These are phyloP conservation scores for Populus hybrid DNA, from an alignment of 441 rosid species.

Conservation along the genomic window DNA sequence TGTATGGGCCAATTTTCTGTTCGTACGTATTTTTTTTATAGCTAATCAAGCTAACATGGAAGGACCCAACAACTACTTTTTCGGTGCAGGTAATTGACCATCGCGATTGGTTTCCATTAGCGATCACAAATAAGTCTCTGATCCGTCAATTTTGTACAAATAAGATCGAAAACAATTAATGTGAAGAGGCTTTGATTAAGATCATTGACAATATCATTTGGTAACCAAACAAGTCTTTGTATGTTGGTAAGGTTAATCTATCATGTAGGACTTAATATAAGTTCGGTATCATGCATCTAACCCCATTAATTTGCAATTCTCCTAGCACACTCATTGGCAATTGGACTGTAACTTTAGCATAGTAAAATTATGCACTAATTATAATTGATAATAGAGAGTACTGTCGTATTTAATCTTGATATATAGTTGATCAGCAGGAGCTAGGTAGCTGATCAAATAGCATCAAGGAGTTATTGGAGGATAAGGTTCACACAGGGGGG, in stretches of 20 bases:
- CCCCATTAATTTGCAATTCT: slow-evolving; percentile 9
- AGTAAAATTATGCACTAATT: neutral
- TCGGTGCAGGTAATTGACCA: slow-evolving; percentile 9
- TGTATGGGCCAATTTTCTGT: neutral
- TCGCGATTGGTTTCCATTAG: neutral
- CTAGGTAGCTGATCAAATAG: neutral
- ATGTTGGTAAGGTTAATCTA: neutral
- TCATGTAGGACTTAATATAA: slow-evolving; percentile 6
- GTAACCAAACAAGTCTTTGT: slow-evolving; percentile 8
- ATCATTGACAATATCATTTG: neutral
- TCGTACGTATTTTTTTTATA: neutral
- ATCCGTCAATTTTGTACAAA: neutral
- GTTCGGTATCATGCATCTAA: slow-evolving; percentile 15
- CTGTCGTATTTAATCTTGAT: neutral
- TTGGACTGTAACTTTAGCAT: neutral
- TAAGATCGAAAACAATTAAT: neutral
- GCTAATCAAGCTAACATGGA: neutral
- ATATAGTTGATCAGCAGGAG: no score
- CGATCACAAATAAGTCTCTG: neutral
- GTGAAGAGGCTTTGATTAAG: neutral
- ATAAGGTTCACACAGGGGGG: neutral
- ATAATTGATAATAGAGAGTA: neutral
- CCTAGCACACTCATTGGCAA: slow-evolving; percentile 8
- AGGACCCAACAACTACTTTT: slow-evolving; percentile 4
- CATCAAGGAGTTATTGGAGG: neutral